A percentile compares a stretch with the other conserved stretches of the same genome.
Conservation (phyloP, 768 basidiomycete genomes). For the Leccinellum albellum region DNA sequence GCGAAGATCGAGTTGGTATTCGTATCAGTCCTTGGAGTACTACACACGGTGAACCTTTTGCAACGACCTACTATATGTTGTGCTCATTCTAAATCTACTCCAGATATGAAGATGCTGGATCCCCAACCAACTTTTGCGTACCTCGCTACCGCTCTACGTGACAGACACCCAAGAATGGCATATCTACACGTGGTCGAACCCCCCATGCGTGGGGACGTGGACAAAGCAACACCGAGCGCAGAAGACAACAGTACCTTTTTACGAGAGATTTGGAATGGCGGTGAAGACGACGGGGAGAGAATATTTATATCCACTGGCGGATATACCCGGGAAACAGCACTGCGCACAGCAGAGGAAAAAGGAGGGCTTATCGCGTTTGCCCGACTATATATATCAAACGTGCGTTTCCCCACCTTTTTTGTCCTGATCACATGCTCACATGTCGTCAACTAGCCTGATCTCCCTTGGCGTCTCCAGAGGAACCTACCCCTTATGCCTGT, state of each 20-base stretch:
- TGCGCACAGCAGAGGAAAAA: slow-evolving; percentile 32
- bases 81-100: neutral
- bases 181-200: slow-evolving; percentile 53
- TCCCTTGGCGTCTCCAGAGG: neutral
- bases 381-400: neutral
- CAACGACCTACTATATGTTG: too few relatives aligned
- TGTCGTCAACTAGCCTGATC: neutral
- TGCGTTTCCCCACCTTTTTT: neutral
- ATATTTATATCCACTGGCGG: neutral
- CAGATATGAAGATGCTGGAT: slow-evolving; percentile 52
- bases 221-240: neutral
- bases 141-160: slow-evolving; percentile 40
- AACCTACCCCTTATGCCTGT: neutral
- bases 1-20: slow-evolving; percentile 50
- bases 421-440: neutral
- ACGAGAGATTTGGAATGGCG: slow-evolving; percentile 39
- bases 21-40: slow-evolving; percentile 55
- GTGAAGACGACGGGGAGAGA: neutral
- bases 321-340: slow-evolving; percentile 21
- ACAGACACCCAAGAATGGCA: slow-evolving; percentile 34
- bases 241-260: slow-evolving; percentile 42
- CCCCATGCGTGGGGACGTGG: slow-evolving; percentile 16
- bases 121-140: slow-evolving; percentile 54
- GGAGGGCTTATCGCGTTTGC: slow-evolving; percentile 26
- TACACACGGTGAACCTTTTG: slow-evolving; percentile 33